These are phyloP conservation scores for Sugiyamaella sp. DNA, from an alignment of 1,139 yeast species.

Conservation along the genomic window DNA sequence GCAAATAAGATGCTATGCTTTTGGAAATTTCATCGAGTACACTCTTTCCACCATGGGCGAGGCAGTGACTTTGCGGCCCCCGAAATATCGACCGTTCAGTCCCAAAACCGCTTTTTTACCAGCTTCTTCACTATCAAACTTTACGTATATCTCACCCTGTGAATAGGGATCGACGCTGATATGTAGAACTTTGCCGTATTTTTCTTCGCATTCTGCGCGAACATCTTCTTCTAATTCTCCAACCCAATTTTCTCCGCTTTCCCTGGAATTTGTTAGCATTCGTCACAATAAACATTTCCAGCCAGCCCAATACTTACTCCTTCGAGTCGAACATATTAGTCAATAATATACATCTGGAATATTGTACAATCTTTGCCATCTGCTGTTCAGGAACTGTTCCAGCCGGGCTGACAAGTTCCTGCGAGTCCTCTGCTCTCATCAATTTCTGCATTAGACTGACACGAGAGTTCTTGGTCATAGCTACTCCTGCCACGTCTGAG, in stretches of 20 bases:
- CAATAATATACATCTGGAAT: constrained; percentile 40
- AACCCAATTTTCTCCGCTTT: constrained; percentile 43
- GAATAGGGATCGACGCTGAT: constrained; percentile 40
- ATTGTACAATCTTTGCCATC: background rate
- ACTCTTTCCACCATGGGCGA: constrained; percentile 42
- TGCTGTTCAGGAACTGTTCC: background rate
- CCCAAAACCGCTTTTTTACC: constrained; percentile 42
- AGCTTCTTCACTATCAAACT: constrained; percentile 38
- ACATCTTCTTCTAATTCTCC: constrained; percentile 46
- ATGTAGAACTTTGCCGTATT: constrained; percentile 44
- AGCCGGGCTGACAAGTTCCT: background rate
- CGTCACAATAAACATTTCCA: too few relatives aligned
- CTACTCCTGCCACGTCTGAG: constrained; percentile 35
- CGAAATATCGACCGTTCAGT: constrained; percentile 45
- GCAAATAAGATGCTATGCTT: background rate
- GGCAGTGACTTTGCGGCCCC: constrained; percentile 40
- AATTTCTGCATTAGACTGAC: constrained; percentile 41
- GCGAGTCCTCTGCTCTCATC: constrained; percentile 41
- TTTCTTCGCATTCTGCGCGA: constrained; percentile 44
- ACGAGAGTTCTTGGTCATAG: constrained; percentile 37
- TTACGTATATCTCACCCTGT: constrained; percentile 43
- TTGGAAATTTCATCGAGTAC: constrained; percentile 35
- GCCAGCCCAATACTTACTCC: constrained; percentile 34
- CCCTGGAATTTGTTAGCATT: constrained; percentile 34
- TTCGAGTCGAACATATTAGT: constrained; percentile 44